Evolutionary conservation across 2,329 filamentous ascomycete species (phyloP).

Genomic region (Amylocarpus encephaloides): DNA sequence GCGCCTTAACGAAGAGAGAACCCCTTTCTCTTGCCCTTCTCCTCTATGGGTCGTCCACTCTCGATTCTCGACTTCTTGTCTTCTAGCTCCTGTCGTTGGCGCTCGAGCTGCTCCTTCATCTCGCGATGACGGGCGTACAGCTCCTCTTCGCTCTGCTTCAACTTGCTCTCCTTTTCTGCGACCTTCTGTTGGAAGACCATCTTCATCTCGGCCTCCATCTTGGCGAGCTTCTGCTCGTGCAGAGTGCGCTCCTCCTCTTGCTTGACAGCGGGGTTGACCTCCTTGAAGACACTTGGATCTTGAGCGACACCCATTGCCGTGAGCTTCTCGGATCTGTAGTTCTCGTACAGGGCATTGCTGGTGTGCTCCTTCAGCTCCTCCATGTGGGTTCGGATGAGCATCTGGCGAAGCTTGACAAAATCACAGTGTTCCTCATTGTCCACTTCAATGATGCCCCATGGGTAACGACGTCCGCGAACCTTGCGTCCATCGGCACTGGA

Average conservation of each 20-base stretch:
- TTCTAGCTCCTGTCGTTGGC: conserved; percentile 89
- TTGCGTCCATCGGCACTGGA: conserved; percentile 86
- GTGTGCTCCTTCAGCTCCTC: conserved; percentile 99
- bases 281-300: conserved; percentile 99
- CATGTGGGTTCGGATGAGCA: conserved; percentile 99
- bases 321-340: conserved; percentile 99
- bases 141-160: conserved; percentile 99
- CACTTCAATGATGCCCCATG: conserved; percentile 97
- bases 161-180: conserved; percentile 97
- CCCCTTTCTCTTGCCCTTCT: conserved; percentile 98
- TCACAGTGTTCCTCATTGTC: conserved; percentile 99
- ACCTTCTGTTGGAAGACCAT: conserved; percentile 99
- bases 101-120: conserved; percentile 99
- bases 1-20: conserved; percentile 86
- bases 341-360: conserved; percentile 98
- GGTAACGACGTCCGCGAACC: conserved; percentile 92
- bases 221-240: conserved; percentile 99
- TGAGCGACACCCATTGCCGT: conserved; percentile 97
- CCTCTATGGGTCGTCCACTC: conserved; percentile 90
- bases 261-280: conserved; percentile 99
- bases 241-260: conserved; percentile 97
- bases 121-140: conserved; percentile 95
- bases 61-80: conserved; percentile 97
- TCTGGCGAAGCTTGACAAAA: conserved; percentile 99
- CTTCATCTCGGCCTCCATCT: conserved; percentile 99